Evolutionary conservation across 441 rosid species (phyloP), one percentile per base, ranked within the genome.

Genomic region (Syzygium syzygioides): DNA sequence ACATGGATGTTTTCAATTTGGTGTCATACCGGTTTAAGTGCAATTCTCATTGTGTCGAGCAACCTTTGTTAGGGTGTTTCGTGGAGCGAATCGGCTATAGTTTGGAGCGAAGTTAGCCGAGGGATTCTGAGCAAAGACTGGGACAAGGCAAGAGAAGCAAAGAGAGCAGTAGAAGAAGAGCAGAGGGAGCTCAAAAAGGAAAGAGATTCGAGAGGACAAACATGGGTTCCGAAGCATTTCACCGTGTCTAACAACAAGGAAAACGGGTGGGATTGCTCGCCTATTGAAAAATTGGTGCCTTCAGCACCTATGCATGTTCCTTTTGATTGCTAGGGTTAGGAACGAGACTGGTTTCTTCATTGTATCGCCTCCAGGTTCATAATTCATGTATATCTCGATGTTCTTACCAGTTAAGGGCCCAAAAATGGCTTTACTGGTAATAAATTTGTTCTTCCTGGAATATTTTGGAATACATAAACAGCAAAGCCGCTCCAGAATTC

Each of bases 211-310:
- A 87, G 34, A 45, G 95, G 94, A 26, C 90, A 93, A 86, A 92
- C 88, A 48, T 96, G 98, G 99, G 91, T 88, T 89, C 95, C 99
- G 20, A 94, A 94, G 86, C 93, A 95, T 93, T 96, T 97, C 91
- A 91, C 20, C 19, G 87, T 92, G 45, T 86, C 79, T 86, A 91
- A 83, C 80, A 91, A 59, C 89, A 92, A 93, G 60, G 97, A 95
- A 64, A 91, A 55, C 28, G 94, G 89, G 55, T 96, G 98, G 96
- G 94, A 93, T 8, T 94, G 97, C 91, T 92, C 88, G 41, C 98
- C 99, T 20, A 86, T 93, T 85, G 91, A 92, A n/a, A 89, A 90
- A 76, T 87, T 68, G 30, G 96, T 97, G 30, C 95, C 96, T 11
- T 93, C 90, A 57, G 99, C 98, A 85, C 99, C 99, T 59, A 95